These are phyloP conservation scores for Cystobasidium ongulense DNA, from an alignment of 768 basidiomycete genomes.

Conservation along the genomic window DNA sequence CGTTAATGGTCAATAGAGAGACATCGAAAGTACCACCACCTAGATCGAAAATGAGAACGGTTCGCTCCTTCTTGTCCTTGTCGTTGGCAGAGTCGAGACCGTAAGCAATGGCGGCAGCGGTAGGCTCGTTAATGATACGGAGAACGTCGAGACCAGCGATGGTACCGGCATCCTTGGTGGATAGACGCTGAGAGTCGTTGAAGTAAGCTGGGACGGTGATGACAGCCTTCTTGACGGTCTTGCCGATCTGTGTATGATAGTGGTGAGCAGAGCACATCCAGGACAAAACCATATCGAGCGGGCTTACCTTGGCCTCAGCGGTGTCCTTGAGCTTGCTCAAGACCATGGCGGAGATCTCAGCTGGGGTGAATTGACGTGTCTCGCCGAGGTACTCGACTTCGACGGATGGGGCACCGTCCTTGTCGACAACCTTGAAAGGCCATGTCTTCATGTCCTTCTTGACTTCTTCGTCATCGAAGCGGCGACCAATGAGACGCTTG, in stretches of 20 bases:
- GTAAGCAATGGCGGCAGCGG: conserved; percentile 91
- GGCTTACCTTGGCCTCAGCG: conserved; percentile 87
- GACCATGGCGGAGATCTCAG: conserved; percentile 99
- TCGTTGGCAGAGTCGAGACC: conserved; percentile 63
- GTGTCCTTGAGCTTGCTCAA: conserved; percentile 99
- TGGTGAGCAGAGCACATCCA: not conserved
- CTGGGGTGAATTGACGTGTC: conserved; percentile 91
- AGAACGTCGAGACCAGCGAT: conserved; percentile 98
- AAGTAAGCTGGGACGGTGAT: conserved; percentile 96
- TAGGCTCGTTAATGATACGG: conserved; percentile 99
- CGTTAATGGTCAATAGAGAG: conserved; percentile 91
- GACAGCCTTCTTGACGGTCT: conserved; percentile 94
- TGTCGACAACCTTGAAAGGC: conserved; percentile 84
- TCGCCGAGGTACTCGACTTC: conserved; percentile 82
- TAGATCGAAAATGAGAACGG: conserved; percentile 98
- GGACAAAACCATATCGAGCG: not conserved
- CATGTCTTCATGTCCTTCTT: conserved; percentile 87
- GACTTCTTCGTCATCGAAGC: conserved; percentile 90
- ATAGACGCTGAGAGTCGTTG: conserved; percentile 98
- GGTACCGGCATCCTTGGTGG: conserved; percentile 97
- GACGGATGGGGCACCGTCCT: conserved; percentile 93
- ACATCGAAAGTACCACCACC: conserved; percentile 99
- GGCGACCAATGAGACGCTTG: conserved; percentile 95
- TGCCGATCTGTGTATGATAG: conserved; percentile 48
- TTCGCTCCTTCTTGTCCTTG: conserved; percentile 88